Conservation (phyloP, 1,284 basidiomycete species). For the Marasmius tenuissimus region DNA sequence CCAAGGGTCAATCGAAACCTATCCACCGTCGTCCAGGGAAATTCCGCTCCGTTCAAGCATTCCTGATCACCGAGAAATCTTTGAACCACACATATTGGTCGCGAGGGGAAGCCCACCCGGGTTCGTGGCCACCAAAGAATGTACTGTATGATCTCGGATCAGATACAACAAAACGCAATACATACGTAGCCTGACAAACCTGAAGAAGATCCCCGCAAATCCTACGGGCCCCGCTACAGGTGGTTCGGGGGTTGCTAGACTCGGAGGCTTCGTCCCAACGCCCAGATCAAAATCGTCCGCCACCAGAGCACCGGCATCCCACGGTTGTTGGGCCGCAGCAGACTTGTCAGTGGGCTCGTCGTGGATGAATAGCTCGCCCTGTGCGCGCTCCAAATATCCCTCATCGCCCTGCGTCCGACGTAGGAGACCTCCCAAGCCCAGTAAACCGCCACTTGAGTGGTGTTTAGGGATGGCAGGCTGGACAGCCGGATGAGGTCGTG, state of each 20-base stretch:
- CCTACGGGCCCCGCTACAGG: conserved; percentile 34
- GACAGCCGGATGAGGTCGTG: neutral
- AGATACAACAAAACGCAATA: conserved; percentile 4
- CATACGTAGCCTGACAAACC: conserved; percentile 35
- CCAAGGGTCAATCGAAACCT: neutral
- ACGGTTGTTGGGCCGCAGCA: too few species aligned
- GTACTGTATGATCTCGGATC: conserved; percentile 43
- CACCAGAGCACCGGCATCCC: too few species aligned
- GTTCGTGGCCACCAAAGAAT: conserved; percentile 77
- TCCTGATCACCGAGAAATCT: conserved; percentile 48
- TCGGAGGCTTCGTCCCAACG: too few species aligned
- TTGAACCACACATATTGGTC: conserved; percentile 78
- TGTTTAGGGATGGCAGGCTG: neutral
- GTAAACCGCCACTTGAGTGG: neutral
- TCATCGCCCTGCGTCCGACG: neutral
- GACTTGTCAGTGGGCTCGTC: too few species aligned
- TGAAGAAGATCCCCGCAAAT: conserved; percentile 73
- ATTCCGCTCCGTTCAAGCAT: conserved; percentile 3
- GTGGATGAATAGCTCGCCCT: too few species aligned
- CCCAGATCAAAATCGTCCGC: too few species aligned
- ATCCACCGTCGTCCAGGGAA: neutral
- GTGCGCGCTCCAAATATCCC: too few species aligned
- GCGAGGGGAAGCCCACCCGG: conserved; percentile 61
- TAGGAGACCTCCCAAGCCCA: neutral
- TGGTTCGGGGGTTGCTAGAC: neutral